Percentiles rank a stretch among this genome's conserved stretches.
Conservation (phyloP, 148 eudicot species). For the Rhododendron simsii region DNA sequence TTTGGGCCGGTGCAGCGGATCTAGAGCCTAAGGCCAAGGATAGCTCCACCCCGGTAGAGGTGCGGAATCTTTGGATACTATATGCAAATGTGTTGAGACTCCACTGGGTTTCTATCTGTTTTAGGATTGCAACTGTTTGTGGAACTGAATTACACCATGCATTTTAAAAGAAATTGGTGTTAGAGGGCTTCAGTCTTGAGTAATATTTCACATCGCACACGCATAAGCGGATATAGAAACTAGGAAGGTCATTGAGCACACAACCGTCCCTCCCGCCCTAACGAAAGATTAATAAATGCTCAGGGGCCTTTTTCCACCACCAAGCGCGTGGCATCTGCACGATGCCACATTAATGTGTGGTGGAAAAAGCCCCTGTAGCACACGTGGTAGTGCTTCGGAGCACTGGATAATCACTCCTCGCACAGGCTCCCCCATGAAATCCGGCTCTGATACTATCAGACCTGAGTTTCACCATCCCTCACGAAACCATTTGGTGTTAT, state of each 20-base stretch:
- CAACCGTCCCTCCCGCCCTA: neutral
- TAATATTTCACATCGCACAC: neutral
- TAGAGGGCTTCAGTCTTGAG: neutral
- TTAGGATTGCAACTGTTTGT: neutral
- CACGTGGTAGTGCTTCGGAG: neutral
- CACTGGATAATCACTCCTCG: neutral
- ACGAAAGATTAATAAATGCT: neutral
- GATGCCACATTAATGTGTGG: neutral
- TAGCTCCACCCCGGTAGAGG: slow-evolving; percentile 7
- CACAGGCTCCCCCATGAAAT: neutral
- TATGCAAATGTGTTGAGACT: neutral
- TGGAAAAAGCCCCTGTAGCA: neutral
- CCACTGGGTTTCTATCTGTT: neutral
- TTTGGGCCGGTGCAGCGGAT: slow-evolving; percentile 39
- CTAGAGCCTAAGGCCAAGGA: neutral
- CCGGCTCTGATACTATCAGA: neutral
- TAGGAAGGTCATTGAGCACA: neutral
- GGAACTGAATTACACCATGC: neutral
- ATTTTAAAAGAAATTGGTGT: neutral
- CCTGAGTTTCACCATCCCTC: neutral
- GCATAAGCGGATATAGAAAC: neutral
- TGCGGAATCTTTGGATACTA: neutral
- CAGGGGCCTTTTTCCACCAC: neutral
- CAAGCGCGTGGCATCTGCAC: neutral
- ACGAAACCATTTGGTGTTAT: no score